A percentile compares a stretch with the other conserved stretches of the same genome.
phyloP scores from a whole-genome alignment of 495 filamentous ascomycete species.

The Aspergillus affinis region DNA sequence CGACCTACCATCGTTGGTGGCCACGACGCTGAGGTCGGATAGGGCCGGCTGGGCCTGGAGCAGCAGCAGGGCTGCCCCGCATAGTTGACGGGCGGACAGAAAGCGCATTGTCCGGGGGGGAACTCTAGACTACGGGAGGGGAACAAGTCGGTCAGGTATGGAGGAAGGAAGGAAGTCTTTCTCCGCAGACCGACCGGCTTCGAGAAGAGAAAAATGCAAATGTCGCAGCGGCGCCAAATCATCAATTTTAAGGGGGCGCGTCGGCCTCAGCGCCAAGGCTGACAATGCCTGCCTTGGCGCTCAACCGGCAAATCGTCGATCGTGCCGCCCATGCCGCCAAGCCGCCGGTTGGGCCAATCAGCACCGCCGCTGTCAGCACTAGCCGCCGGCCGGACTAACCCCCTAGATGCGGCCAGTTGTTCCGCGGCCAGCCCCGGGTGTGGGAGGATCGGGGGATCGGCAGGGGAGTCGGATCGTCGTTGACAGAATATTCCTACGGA shows the following conservation, averaged over 20 bases:
- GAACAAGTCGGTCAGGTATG: not conserved
- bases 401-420: not conserved
- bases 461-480: too few relatives aligned
- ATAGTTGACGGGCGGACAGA: conserved; percentile 1
- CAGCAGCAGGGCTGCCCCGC: conserved; percentile 20
- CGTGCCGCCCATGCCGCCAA: not conserved
- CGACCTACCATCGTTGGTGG: conserved; percentile 15
- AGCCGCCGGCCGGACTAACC: not conserved
- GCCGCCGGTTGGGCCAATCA: conserved; percentile 1
- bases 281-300: not conserved
- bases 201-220: not conserved
- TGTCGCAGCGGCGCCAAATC: not conserved
- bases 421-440: not conserved
- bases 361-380: not conserved
- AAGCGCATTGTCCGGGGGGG: not conserved
- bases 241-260: not conserved
- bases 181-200: not conserved
- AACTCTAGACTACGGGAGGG: not conserved
- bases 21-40: conserved; percentile 16
- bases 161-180: not conserved
- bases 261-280: not conserved
- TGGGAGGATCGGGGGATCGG: not conserved
- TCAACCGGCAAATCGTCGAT: too few relatives aligned
- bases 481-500: too few relatives aligned
- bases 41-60: conserved; percentile 16